Base-by-base conservation (phyloP, 805 yeast species). In the Kuraishia ogatae region DNA sequence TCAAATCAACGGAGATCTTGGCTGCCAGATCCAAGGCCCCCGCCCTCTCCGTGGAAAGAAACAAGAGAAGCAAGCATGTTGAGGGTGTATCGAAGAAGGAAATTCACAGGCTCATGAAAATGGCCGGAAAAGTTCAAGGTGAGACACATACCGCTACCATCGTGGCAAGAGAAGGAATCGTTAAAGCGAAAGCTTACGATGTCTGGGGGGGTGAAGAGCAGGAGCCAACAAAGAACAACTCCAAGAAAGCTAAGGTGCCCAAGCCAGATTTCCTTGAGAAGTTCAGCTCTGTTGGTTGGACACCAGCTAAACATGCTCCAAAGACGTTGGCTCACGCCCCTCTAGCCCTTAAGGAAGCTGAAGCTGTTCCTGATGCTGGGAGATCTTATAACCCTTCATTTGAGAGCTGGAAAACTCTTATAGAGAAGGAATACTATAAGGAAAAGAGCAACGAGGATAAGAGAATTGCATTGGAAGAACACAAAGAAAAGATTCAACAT, bases 321-420 rank as follows among this genome's bases (percentile, higher is more conserved):
- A 67, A 66, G 24, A 85, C 92, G 1, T 62, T 84, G 60, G 74
- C 68, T 51, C 68, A 71, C 35, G 72, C 72, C 2, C 85, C 96
- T 1, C 66, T 83, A n/a, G 62, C 62, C 48, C 79, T 89, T 19
- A 77, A 74, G 56, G 76, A 77, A n/a, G 62, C 71, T 51, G 83
- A 76, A 20, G 68, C 61, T 1, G 55, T 83, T 2, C 91, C 96
- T 13, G 85, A 85, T 62, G 94, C 85, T 1, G 98, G 98, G 55
- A 88, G 87, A 67, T 92, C 98, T 1, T 94, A 90, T 66, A 94
- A 94, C 66, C 99, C 99, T 24, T 79, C 93, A 13, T 74, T 84
- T 59, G 87, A 85, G 55, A 82, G 87, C 26, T 94, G 99, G 99
- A 82, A 83, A 62, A 70, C 69, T 20, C 76, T 92, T 61, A 80